Evolutionary conservation across 768 basidiomycete genomes (phyloP).

Genomic region (Rhizopogon vulgaris): DNA sequence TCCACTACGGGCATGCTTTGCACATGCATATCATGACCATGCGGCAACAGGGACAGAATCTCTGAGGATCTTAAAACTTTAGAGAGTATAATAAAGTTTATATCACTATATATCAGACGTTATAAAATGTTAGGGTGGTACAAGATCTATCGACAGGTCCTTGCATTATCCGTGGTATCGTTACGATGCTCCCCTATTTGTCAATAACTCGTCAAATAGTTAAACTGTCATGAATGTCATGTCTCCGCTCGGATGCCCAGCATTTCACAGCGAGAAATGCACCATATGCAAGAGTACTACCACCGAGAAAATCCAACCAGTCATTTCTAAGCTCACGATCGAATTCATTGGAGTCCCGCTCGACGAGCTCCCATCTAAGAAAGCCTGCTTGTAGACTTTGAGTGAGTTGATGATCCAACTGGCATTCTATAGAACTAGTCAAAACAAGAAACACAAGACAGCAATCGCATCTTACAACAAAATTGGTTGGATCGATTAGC

Average conservation of each 20-base stretch:
- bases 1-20: slow-evolving; percentile 70
- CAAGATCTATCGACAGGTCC: neutral
- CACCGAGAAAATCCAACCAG: slow-evolving; percentile 8
- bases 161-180: neutral
- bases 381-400: slow-evolving; percentile 65
- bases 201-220: slow-evolving; percentile 13
- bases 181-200: neutral
- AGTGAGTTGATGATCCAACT: slow-evolving; percentile 76
- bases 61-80: slow-evolving; percentile 61
- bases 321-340: slow-evolving; percentile 1
- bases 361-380: slow-evolving; percentile 33
- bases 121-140: neutral
- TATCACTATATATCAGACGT: neutral
- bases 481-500: slow-evolving; percentile 64
- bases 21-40: slow-evolving; percentile 32
- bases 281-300: slow-evolving; percentile 9
- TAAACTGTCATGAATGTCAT: slow-evolving; percentile 2
- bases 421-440: slow-evolving; percentile 49
- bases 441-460: slow-evolving; percentile 1
- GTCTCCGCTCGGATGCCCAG: neutral
- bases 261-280: slow-evolving; percentile 12
- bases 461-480: slow-evolving; percentile 45
- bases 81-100: slow-evolving; percentile 10
- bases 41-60: neutral
- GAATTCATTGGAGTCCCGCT: slow-evolving; percentile 5